Base-by-base conservation (phyloP, 768 basidiomycete genomes). In the Lentinus tigrinus region DNA sequence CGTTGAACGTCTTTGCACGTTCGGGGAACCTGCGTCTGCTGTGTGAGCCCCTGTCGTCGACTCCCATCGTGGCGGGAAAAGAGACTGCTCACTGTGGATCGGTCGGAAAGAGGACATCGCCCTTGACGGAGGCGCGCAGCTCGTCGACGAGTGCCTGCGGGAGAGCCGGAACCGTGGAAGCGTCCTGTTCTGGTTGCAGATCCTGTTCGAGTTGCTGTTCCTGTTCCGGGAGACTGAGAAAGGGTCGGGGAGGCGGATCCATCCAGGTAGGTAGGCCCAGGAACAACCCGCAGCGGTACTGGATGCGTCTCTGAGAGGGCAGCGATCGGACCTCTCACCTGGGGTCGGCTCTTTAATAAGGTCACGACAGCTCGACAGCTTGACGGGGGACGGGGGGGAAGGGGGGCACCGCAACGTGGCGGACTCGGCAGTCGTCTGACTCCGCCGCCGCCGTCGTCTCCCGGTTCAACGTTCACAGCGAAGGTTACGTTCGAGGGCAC, bases 1-100 rank as follows among this genome's bases (percentile, higher is more conserved):
- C 68, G 48, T 71, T 71, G 63, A 69, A 71, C 21, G 67, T 71
- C 49, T 52, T 61, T 13, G 67, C 61, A 21, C 65, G 68, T 16
- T 64, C 63, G 4, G 46, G 16, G 44, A 68, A 71, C 17, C 70
- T 71, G 56, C 36, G 28, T 44, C 42, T 9, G 36, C 38, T 7
- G n/a, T 14, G 36, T 26, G 7, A 44, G 13, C 17, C 4, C 7
- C 16, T 11, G n/a, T 21, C 24, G 23, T 23, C 23, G 2, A 14
- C 8, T n/a, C n/a, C n/a, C n/a, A n/a, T n/a, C n/a, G n/a, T n/a
- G n/a, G 24, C 19, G 24, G 21, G 13, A 23, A 26, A 21, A 38
- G 21, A 26, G 4, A 16, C 42, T 24, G 39, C 55, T 24, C 50
- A 66, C 65, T 66, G 52, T 44, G 61, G 17, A 23, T 64, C 63